Evolutionary conservation across 805 yeast genomes (phyloP).

Genomic region (Myxozyma sirexii): DNA sequence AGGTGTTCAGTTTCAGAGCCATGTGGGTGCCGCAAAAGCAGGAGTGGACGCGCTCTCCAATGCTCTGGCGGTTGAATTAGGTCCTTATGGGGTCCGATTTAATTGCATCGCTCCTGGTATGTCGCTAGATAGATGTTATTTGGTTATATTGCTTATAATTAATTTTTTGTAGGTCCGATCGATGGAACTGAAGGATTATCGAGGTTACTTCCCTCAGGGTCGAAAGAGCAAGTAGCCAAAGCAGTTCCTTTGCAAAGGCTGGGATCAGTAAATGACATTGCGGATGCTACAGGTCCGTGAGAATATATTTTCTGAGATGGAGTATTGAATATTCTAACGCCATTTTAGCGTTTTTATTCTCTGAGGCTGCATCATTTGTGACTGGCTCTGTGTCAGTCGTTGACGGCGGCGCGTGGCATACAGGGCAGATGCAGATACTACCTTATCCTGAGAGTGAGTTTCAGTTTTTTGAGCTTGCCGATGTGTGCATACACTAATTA

Average conservation of each 20-base stretch:
- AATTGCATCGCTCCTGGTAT: slow-evolving; percentile 88
- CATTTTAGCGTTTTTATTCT: slow-evolving; percentile 63
- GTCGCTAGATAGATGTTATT: background rate
- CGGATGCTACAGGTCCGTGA: slow-evolving; percentile 63
- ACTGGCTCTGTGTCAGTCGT: slow-evolving; percentile 80
- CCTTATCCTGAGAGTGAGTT: slow-evolving; percentile 25
- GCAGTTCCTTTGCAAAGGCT: slow-evolving; percentile 55
- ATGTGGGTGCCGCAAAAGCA: slow-evolving; percentile 94
- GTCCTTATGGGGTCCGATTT: slow-evolving; percentile 82
- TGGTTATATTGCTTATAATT: background rate
- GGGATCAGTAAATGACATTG: slow-evolving; percentile 78
- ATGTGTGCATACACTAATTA: too few relatives aligned
- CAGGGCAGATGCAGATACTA: slow-evolving; percentile 12
- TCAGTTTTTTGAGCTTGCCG: too few relatives aligned
- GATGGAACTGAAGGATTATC: slow-evolving; percentile 83
- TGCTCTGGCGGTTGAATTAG: slow-evolving; percentile 85
- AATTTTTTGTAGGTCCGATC: slow-evolving; percentile 50
- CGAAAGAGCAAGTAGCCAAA: slow-evolving; percentile 48
- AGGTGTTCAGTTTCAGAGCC: slow-evolving; percentile 70
- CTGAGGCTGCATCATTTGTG: slow-evolving; percentile 77
- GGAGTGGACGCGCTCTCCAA: slow-evolving; percentile 88
- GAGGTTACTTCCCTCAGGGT: slow-evolving; percentile 54
- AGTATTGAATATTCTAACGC: too few relatives aligned
- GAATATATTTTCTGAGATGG: too few relatives aligned
- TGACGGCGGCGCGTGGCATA: slow-evolving; percentile 81